Evolutionary conservation across 768 basidiomycete species (phyloP), one percentile per base, ranked within the genome.

Genomic region (Hypsizygus marmoreus): DNA sequence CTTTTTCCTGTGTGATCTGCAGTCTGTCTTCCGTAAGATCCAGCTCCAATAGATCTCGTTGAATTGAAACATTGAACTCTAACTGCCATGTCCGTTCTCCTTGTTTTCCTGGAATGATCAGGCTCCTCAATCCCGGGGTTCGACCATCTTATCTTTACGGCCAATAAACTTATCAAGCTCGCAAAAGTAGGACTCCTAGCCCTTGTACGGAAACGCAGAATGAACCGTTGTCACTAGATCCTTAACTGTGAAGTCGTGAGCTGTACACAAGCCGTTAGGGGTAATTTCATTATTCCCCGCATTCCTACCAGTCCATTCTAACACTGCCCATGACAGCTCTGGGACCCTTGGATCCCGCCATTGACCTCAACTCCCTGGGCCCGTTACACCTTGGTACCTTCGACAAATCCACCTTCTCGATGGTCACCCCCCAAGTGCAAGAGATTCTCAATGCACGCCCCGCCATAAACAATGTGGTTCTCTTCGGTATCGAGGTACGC

Each of bases 401-500:
- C 58, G 80, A 85, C 55, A 97, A 97, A 64, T 81, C 83, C 0
- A 76, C 80, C 41, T 97, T 97, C 71, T 89, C 88, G 1, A 95
- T 97, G 94, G 56, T 85, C 43, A 84, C 82, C 0, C 77, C 85
- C 5, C 80, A 89, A 25, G 77, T 95, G 5, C 64, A 72, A 41
- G 49, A 65, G 2, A 50, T 82, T 6, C 69, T 95, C 41, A 59
- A 62, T 16, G 54, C 72, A 4, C 74, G 71, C 19, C 74, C 76
- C 3, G 55, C 68, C 11, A 60, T 86, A 46, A 73, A 74, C 30
- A 81, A 79, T 6, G 70, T 93, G 35, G 79, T 95, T 6, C 61
- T 97, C 4, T 82, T 92, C 50, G 95, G 95, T 12, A 93, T 95
- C 40, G 94, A 95, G 77, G 92, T 89, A 53, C 28, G 78, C 63